Base-by-base conservation (phyloP, 1,139 yeast species). In the Blastobotrys arbuscula region DNA sequence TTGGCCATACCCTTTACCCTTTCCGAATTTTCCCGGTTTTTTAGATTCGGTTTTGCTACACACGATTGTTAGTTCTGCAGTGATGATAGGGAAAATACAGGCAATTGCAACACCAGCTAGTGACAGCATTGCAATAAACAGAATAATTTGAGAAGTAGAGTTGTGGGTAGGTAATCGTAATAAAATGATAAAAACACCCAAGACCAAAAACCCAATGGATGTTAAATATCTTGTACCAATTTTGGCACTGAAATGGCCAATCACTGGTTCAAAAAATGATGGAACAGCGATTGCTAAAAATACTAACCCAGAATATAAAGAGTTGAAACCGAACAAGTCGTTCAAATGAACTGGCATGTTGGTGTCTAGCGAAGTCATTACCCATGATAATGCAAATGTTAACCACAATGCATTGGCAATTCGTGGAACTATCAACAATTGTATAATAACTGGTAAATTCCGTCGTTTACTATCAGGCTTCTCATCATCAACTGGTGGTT, bases 231-330 rank as follows among this genome's bases (percentile, higher is more conserved):
- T 56, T 8, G 69, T 59, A 7, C 72, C 70, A 26, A 52, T 56
- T 44, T 50, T 53, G 48, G 67, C 71, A n/a, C 59, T 48, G 44
- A 60, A 45, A 48, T 50, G 51, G 4, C 72, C 72, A 18, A 59
- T 56, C 1, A 61, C 28, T 1, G 72, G 71, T 16, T 65, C 69
- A n/a, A 61, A 37, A 9, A 65, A 31, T 2, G 68, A 49, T 1
- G 70, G 68, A 2, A 61, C 51, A 0, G 67, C 69, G 20, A 66
- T 44, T 1, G 69, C 66, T 23, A 68, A 50, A 45, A 66, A 65
- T 44, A 66, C 55, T 24, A 67, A 53, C 0, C 70, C 69, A 0
- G 67, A 52, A 19, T 60, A 56, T 19, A 65, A 53, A 1, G 71
- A 59, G 40, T 56, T 51, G 45, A 63, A 67, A 15, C 59, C 55